Evolutionary conservation across 768 basidiomycete genomes (phyloP).

Genomic region (Boletus vinaceobasis): DNA sequence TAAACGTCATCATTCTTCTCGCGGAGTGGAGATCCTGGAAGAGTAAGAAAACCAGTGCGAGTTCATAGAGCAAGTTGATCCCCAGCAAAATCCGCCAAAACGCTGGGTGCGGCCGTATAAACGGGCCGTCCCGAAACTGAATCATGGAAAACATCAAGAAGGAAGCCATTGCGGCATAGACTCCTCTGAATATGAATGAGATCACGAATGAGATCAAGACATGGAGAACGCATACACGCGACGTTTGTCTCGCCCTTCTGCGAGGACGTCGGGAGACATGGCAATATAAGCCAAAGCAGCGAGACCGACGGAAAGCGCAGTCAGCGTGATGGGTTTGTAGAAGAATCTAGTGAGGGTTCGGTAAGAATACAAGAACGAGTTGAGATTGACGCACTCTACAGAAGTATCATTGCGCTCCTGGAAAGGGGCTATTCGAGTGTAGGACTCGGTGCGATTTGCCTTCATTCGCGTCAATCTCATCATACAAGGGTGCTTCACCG

Average conservation of each 20-base stretch:
- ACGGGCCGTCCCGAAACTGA: constrained; percentile 88
- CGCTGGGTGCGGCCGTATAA: constrained; percentile 82
- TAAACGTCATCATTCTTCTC: constrained; percentile 69
- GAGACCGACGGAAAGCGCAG: constrained; percentile 65
- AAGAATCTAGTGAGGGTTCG: constrained; percentile 61
- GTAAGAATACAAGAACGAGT: neutral
- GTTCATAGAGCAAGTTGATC: constrained; percentile 78
- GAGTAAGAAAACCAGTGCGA: constrained; percentile 77
- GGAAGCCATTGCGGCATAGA: constrained; percentile 68
- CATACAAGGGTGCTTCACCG: neutral
- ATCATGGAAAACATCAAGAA: constrained; percentile 83
- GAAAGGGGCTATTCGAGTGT: constrained; percentile 80
- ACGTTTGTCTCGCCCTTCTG: constrained; percentile 78
- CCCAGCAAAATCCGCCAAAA: constrained; percentile 82
- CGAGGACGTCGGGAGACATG: constrained; percentile 78
- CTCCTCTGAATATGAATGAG: constrained; percentile 48
- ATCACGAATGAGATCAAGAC: constrained; percentile 6
- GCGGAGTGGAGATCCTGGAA: constrained; percentile 83
- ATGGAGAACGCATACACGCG: constrained; percentile 55
- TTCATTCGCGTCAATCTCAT: constrained; percentile 30
- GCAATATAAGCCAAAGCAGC: constrained; percentile 75
- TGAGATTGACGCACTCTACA: constrained; percentile 56
- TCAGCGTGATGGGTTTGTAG: constrained; percentile 79
- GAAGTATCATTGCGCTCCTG: constrained; percentile 81
- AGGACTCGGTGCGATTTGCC: constrained; percentile 82